Base-by-base conservation (phyloP, 768 basidiomycete genomes). In the Myochromella boudieri region DNA sequence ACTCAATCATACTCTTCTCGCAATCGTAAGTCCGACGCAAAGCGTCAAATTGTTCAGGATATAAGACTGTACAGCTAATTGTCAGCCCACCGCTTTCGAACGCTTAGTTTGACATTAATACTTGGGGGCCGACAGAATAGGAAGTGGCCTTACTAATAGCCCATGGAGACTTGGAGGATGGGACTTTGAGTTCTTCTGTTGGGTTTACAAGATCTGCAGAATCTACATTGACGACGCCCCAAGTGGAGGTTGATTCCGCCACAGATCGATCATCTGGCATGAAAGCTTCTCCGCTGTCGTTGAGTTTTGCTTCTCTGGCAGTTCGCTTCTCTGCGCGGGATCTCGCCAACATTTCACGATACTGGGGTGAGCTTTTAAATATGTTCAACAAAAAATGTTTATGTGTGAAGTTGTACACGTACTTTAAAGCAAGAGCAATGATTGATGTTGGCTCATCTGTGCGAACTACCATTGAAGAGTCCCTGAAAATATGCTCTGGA, bases 391-490 rank as follows among this genome's bases (percentile, higher is more conserved):
- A 6, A 37, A 44, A 40, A 39, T 37, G 38, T 33, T 10, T 37
- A 46, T n/a, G 15, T 24, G 10, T 44, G 34, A 29, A 24, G 12
- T 32, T 2, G 25, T 8, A 24, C 17, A 67, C 81, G 58, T 58
- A 92, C 91, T 87, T 91, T 39, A 99, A 68, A 4, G 93, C 91
- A 46, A 97, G 83, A 6, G 97, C 95, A 53, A 98, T 94, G 59
- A 98, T 97, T 14, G 95, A 97, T 0, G 95, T 97, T 2, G 95
- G 97, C 60, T 99, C 97, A 63, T 97, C 94, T 15, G 93, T 93
- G 15, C 95, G 80, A 15, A 99, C 87, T 41, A 97, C 85, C 81
- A 98, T 95, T 2, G 87, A 85, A 12, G 91, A 93, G 60, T 95
- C 95, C 28, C 91, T 78, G 69, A 97, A 97, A 38, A 98, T 86